These are phyloP conservation scores for Leccinum pellstonianum DNA, from an alignment of 768 basidiomycete species.

Conservation along the genomic window DNA sequence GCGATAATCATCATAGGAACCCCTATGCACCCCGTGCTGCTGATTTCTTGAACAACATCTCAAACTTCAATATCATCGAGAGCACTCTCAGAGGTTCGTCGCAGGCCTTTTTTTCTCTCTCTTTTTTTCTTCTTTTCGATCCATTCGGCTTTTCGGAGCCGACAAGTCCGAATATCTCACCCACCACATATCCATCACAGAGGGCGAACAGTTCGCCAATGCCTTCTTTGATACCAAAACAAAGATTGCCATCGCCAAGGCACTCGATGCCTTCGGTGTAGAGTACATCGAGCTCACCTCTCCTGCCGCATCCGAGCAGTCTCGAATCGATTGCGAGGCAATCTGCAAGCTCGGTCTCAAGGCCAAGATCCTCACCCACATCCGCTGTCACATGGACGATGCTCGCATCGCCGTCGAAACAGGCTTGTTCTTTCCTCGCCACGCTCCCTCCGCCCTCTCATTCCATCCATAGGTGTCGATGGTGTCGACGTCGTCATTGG, in stretches of 20 bases:
- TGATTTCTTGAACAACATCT: constrained; percentile 90
- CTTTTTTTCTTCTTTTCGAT: neutral
- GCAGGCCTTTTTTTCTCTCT: neutral
- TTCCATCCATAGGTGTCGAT: constrained; percentile 70
- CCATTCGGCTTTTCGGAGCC: constrained; percentile 3
- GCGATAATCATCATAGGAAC: constrained; percentile 51
- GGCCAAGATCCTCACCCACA: constrained; percentile 97
- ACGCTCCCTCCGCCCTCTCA: neutral
- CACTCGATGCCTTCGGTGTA: constrained; percentile 97
- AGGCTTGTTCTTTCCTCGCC: constrained; percentile 46
- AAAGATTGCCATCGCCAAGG: constrained; percentile 98
- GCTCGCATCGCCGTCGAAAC: constrained; percentile 98
- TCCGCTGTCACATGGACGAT: constrained; percentile 99
- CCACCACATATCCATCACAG: constrained; percentile 39
- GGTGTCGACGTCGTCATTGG: constrained; percentile 99
- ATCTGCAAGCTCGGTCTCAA: constrained; percentile 99
- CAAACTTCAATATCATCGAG: constrained; percentile 96
- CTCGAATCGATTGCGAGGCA: constrained; percentile 89
- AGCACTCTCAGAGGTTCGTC: constrained; percentile 87
- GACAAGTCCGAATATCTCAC: constrained; percentile 15
- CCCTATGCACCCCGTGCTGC: constrained; percentile 90
- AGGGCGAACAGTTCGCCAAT: constrained; percentile 99
- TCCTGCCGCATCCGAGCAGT: constrained; percentile 96
- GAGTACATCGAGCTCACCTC: constrained; percentile 99
- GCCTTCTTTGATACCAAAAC: constrained; percentile 99